Evolutionary conservation across 495 filamentous ascomycete species (phyloP).

Genomic region (Friedmanniomyces endolithicus): DNA sequence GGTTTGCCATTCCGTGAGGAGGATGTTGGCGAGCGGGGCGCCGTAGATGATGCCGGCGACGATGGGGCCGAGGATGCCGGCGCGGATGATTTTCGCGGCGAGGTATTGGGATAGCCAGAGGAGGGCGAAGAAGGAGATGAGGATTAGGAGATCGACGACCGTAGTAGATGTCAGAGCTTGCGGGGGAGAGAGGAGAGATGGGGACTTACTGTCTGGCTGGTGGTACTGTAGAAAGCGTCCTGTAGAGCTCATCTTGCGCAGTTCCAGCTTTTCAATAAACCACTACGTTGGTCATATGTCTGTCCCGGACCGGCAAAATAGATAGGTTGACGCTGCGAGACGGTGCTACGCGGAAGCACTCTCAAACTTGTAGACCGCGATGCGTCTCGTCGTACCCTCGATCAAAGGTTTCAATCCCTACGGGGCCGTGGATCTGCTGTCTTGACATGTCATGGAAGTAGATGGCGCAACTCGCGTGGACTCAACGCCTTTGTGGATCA

Average conservation of each 20-base stretch:
- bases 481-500: too few species aligned
- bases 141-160: neutral
- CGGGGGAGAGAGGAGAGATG: neutral
- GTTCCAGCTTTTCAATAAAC: too few species aligned
- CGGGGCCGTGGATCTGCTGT: too few species aligned
- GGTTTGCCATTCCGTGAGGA: constrained; percentile 7
- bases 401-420: too few species aligned
- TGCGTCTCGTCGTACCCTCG: too few species aligned
- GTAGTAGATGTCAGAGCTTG: neutral
- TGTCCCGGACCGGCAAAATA: too few species aligned
- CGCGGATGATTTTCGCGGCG: constrained; percentile 4
- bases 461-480: too few species aligned
- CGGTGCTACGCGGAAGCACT: too few species aligned
- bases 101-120: constrained; percentile 3
- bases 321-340: too few species aligned
- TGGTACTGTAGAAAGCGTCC: constrained; percentile 1
- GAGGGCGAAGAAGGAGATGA: neutral
- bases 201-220: neutral
- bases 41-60: constrained; percentile 16
- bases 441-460: too few species aligned
- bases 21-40: constrained; percentile 10
- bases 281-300: too few species aligned
- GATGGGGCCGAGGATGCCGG: constrained; percentile 14
- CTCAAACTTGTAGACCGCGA: too few species aligned
- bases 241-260: neutral